Evolutionary conservation across 192 early-diverging fungal species (phyloP).

Genomic region (Coemansia sp.): DNA sequence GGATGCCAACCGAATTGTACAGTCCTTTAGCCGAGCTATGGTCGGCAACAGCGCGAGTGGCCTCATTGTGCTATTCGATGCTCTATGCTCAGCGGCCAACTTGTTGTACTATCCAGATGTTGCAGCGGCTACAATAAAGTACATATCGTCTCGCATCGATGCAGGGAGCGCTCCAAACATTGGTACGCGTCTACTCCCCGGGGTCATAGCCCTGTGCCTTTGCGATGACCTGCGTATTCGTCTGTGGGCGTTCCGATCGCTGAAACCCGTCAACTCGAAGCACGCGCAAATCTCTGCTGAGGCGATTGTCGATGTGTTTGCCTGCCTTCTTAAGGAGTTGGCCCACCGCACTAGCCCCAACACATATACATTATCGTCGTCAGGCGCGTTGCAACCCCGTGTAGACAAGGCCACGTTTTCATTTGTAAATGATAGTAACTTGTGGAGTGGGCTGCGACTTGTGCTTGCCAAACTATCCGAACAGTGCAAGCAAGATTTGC

Average conservation of each 20-base stretch:
- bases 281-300: background rate
- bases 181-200: slow-evolving; percentile 28
- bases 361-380: slow-evolving; percentile 1
- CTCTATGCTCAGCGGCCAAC: slow-evolving; percentile 15
- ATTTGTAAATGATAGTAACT: slow-evolving; percentile 16
- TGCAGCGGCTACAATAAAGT: slow-evolving; percentile 8
- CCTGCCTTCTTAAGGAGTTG: slow-evolving; percentile 16
- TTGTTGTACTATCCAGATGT: slow-evolving; percentile 21
- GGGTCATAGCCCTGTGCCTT: slow-evolving; percentile 28
- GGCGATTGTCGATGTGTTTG: slow-evolving; percentile 10
- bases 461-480: slow-evolving; percentile 22
- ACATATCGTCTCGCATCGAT: slow-evolving; percentile 12
- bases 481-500: slow-evolving; percentile 18
- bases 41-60: slow-evolving; percentile 1
- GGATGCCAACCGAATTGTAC: slow-evolving; percentile 35
- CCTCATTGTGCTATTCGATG: slow-evolving; percentile 27
- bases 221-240: slow-evolving; percentile 8
- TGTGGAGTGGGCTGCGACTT: slow-evolving; percentile 39
- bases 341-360: background rate
- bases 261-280: slow-evolving; percentile 27
- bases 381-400: background rate
- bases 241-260: slow-evolving; percentile 32
- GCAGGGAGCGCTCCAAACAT: slow-evolving; percentile 18
- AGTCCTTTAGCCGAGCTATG: slow-evolving; percentile 2
- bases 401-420: slow-evolving; percentile 10